phyloP scores from a whole-genome alignment of 495 filamentous ascomycete genomes.

The Talaromyces adpressus region DNA sequence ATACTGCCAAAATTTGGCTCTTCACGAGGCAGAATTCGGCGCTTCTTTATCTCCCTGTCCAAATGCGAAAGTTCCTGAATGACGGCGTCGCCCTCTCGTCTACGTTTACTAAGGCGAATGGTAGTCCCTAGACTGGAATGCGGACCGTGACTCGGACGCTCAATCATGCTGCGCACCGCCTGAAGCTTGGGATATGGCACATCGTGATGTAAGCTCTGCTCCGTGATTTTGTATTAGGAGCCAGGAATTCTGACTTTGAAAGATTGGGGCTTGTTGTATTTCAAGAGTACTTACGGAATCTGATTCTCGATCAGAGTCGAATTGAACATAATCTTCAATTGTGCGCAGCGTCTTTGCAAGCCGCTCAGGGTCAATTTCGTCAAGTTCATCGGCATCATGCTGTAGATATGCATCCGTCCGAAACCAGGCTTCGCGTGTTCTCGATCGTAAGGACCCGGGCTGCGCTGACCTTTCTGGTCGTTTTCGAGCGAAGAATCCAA shows the following conservation, averaged over 20 bases:
- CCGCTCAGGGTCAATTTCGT: conserved; percentile 17
- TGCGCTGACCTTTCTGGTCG: conserved; percentile 19
- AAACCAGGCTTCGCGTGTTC: conserved; percentile 22
- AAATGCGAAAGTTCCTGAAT: conserved; percentile 20
- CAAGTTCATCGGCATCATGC: conserved; percentile 13
- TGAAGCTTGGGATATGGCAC: conserved; percentile 16
- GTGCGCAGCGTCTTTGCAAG: conserved; percentile 17
- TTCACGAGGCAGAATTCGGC: conserved; percentile 22
- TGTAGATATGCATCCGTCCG: conserved; percentile 27
- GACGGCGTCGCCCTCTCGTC: conserved; percentile 17
- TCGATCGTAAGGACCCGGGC: conserved; percentile 19
- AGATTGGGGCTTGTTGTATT: no score
- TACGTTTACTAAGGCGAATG: conserved; percentile 22
- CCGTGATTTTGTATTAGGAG: no score
- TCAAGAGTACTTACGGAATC: conserved; percentile 18
- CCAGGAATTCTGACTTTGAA: no score
- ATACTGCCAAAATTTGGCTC: conserved; percentile 13
- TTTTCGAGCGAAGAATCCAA: conserved; percentile 26
- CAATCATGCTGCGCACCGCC: conserved; percentile 9
- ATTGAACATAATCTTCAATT: conserved; percentile 21
- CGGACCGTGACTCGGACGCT: no score
- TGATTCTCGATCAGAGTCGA: conserved; percentile 18
- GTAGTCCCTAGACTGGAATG: conserved; percentile 11
- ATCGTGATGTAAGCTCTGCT: conserved; percentile 13
- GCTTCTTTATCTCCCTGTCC: conserved; percentile 20